Conservation (phyloP, 768 basidiomycete genomes). For the Phaeotremella fagi region DNA sequence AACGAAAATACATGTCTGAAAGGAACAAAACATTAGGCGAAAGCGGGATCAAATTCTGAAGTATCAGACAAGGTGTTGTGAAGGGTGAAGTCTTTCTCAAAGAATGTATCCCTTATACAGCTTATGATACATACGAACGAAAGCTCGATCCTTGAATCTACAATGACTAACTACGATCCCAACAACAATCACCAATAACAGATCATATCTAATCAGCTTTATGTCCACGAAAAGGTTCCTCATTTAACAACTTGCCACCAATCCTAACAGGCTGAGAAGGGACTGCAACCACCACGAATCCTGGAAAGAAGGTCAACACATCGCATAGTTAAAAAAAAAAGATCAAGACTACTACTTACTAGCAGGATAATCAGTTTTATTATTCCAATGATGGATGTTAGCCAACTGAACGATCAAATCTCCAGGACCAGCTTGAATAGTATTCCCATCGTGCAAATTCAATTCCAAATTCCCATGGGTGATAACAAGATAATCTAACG, state of each 20-base stretch:
- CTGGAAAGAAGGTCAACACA: neutral
- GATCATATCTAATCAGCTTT: neutral
- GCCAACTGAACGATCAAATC: conserved; percentile 15
- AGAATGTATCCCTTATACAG: neutral
- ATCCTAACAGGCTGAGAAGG: conserved; percentile 7
- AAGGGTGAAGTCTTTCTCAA: neutral
- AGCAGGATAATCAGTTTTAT: conserved; percentile 11
- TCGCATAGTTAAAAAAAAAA: neutral
- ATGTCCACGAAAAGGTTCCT: neutral
- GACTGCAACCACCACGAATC: conserved; percentile 10
- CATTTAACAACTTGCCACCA: neutral
- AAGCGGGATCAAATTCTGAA: neutral
- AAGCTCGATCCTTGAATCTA: no score
- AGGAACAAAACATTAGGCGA: no score
- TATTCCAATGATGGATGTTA: conserved; percentile 18
- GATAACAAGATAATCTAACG: conserved; percentile 11
- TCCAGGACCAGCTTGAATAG: conserved; percentile 5
- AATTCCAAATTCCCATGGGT: conserved; percentile 17
- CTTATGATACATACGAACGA: neutral
- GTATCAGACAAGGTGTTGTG: neutral
- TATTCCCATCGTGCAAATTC: conserved; percentile 9
- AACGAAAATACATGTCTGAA: no score
- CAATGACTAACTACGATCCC: no score
- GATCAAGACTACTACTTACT: conserved; percentile 8
- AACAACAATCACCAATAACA: no score